Evolutionary conservation across 371 early-diverging fungal genomes (phyloP).

Genomic region (Lichtheimia ramosa): DNA sequence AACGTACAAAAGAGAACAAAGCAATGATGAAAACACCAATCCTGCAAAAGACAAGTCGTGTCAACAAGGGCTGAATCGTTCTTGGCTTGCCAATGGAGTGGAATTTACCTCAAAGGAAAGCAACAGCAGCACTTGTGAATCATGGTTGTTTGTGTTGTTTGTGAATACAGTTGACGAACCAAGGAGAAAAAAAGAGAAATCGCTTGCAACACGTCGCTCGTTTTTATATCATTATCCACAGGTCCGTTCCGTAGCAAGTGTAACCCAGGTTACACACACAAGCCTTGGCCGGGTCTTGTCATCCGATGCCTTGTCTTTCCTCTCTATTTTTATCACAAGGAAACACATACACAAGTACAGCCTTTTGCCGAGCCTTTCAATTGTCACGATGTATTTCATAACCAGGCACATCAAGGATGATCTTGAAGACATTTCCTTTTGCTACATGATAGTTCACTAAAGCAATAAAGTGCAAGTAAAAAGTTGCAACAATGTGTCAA

Average conservation of each 20-base stretch:
- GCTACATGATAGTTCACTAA: too few relatives aligned
- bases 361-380: neutral
- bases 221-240: constrained; percentile 3
- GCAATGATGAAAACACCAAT: constrained; percentile 19
- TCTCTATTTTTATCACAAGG: neutral
- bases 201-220: neutral
- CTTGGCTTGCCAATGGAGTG: neutral
- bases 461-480: too few relatives aligned
- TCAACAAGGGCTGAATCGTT: neutral
- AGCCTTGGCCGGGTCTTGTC: constrained; percentile 1
- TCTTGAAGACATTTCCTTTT: too few relatives aligned
- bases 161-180: neutral
- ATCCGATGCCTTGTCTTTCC: neutral
- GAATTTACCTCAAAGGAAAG: constrained; percentile 12
- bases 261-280: constrained; percentile 6
- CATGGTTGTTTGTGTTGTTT: neutral
- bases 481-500: too few relatives aligned
- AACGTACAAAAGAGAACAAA: constrained; percentile 12
- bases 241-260: too few relatives aligned
- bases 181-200: constrained; percentile 2
- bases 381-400: neutral
- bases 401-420: too few relatives aligned
- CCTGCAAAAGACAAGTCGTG: neutral
- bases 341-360: neutral
- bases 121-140: constrained; percentile 18